Percentiles rank a stretch among this genome's conserved stretches.
Conservation (phyloP, 164 flowering plant species). For the Dillenia suffruticosa region DNA sequence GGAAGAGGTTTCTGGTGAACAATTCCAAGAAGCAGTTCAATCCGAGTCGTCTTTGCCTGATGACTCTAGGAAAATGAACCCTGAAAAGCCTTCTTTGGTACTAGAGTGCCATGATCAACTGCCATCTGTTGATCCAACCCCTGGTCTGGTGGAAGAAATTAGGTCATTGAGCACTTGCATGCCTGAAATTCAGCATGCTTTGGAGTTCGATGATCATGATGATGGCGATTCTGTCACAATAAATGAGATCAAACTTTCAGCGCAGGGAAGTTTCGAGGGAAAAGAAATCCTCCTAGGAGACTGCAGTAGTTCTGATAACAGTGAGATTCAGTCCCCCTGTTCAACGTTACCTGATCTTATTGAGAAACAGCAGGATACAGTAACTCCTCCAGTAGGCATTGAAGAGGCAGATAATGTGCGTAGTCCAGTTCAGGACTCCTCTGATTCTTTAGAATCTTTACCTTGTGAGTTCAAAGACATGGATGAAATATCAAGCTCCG, state of each 20-base stretch:
- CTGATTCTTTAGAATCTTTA: slow-evolving; percentile 18
- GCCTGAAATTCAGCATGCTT: slow-evolving; percentile 8
- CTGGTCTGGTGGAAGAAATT: slow-evolving; percentile 16
- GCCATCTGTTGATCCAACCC: slow-evolving; percentile 8
- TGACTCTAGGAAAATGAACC: slow-evolving; percentile 3
- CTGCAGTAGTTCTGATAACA: slow-evolving; percentile 25
- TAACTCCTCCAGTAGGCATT: slow-evolving; percentile 12
- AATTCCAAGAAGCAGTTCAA: slow-evolving; percentile 8
- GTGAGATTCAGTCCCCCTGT: slow-evolving; percentile 12
- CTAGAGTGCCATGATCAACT: slow-evolving; percentile 10
- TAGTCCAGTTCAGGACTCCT: slow-evolving; percentile 11
- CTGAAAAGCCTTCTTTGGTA: slow-evolving; percentile 7
- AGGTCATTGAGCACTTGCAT: slow-evolving; percentile 8
- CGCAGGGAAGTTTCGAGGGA: slow-evolving; percentile 35
- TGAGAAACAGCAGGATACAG: slow-evolving; percentile 19
- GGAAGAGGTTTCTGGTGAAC: slow-evolving; percentile 14
- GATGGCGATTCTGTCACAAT: slow-evolving; percentile 7
- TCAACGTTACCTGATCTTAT: slow-evolving; percentile 14
- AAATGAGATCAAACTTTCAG: slow-evolving; percentile 6
- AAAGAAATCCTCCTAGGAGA: slow-evolving; percentile 52
- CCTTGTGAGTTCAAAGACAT: slow-evolving; percentile 16
- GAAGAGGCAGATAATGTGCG: slow-evolving; percentile 15
- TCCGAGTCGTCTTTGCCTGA: slow-evolving; percentile 5
- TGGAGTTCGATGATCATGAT: slow-evolving; percentile 10
- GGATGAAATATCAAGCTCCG: slow-evolving; percentile 18